Evolutionary conservation across 2,329 filamentous ascomycete genomes (phyloP), one percentile per base, ranked within the genome.

Genomic region (Diaporthe citriasiana): DNA sequence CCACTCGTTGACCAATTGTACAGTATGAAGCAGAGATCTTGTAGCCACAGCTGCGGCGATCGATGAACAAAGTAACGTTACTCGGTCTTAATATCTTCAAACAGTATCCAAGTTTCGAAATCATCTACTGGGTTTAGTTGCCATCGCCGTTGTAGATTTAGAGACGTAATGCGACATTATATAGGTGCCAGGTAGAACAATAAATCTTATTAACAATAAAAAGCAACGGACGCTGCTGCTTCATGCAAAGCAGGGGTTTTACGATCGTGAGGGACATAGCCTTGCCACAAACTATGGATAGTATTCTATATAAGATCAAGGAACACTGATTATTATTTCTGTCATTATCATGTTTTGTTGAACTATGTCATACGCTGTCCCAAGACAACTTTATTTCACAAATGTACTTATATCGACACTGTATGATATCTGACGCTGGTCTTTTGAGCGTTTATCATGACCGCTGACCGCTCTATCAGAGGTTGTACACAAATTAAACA

Each of bases 1-100:
- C 27, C 59, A 65, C 42, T 65, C 15, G 27, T 47, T 65, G 27
- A 65, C 19, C 6, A 33, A 42, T 65, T 40, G 33, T 50, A n/a
- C 42, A 65, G 59, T 65, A 17, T 33, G 27, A n/a, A 30, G 17
- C 8, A n/a, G 50, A 59, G 27, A 38, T 35, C 42, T n/a, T n/a
- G 30, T n/a, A 60, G 59, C 59, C 59, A 45, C 40, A 25, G 25
- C 25, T 10, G 13, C 12, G 40, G 25, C 38, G 45, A 4, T 45
- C 7, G 22, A 40, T 25, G 38, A 22, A 45, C 15, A 25, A 25
- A 38, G 33, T 3, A 42, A 17, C 40, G 6, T 40, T 22, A 17
- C 22, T 12, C n/a, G 6, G 27, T 25, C 56, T 33, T 13, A 13
- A 8, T 40, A 25, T 40, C n/a, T n/a, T 17, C 15, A 13, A 40